Percentiles rank a stretch among this genome's conserved stretches.
Conservation (phyloP, 129 eudicot species). For the Flaveria linearis region DNA sequence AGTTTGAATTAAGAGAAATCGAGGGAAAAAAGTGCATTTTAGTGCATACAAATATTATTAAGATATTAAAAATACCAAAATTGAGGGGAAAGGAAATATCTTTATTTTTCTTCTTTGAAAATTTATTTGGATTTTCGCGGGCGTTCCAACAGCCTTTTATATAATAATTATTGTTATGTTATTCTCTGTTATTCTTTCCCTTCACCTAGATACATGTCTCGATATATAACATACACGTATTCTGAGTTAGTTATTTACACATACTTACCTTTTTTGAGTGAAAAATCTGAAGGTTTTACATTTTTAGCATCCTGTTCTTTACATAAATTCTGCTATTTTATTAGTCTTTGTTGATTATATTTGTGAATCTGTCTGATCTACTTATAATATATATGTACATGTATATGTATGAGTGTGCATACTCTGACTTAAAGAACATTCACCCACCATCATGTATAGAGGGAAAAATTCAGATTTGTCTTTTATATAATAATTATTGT, state of each 20-base stretch:
- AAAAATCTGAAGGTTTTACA: slow-evolving; percentile 9
- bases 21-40: slow-evolving; percentile 31
- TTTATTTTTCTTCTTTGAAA: slow-evolving; percentile 28
- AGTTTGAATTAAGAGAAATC: slow-evolving; percentile 21
- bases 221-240: neutral
- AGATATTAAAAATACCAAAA: slow-evolving; percentile 19
- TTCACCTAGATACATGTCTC: slow-evolving; percentile 14
- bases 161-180: no score
- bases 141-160: slow-evolving; percentile 34
- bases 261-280: slow-evolving; percentile 14
- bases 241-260: neutral
- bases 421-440: slow-evolving; percentile 36
- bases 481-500: slow-evolving; percentile 34
- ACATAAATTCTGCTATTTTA: slow-evolving; percentile 24
- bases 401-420: slow-evolving; percentile 18
- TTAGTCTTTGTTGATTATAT: slow-evolving; percentile 10
- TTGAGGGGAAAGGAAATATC: slow-evolving; percentile 24
- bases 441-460: slow-evolving; percentile 43
- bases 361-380: slow-evolving; percentile 22
- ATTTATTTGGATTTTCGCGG: slow-evolving; percentile 40
- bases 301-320: slow-evolving; percentile 20
- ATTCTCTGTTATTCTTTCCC: neutral
- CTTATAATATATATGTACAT: slow-evolving; percentile 7
- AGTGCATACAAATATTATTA: neutral
- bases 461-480: slow-evolving; percentile 56